Evolutionary conservation across 257 asterid genomes (phyloP), one percentile per base, ranked within the genome.

Genomic region (Nicotiana knightiana): DNA sequence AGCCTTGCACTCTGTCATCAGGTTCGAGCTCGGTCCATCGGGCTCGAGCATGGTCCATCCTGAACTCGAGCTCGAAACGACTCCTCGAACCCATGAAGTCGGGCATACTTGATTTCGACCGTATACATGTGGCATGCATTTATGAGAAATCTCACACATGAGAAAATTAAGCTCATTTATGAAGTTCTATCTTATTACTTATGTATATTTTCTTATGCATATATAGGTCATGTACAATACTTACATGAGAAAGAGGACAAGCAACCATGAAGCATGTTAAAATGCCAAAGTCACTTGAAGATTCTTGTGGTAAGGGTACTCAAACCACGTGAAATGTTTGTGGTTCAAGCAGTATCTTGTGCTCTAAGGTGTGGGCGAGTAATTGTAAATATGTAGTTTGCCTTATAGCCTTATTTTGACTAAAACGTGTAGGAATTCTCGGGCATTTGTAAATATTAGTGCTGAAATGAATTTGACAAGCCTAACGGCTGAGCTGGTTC

Each of bases 291-390:
- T 82, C 90, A 67, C 85, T 71, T 39, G 79, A 76, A 32, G 90
- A 91, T 26, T 82, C 82, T 54, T 67, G 81, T 77, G 85, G 83
- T 21, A 89, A 94, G 81, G 82, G 84, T 77, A 84, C 96, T 85
- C 88, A 88, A 51, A 85, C 89, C 30, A 80, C 82, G 26, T 94
- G 92, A 93, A 86, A 84, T 80, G 85, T 89, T 30, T 87, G 97
- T 86, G 91, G 87, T 62, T 92, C 94, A 46, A 98, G 98, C 82
- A 86, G 87, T 68, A 86, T 93, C 80, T 84, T 93, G 83, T 91
- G 89, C 67, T 87, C 95, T 3, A 89, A 91, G 86, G 94, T 96
- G 97, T 86, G 98, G 99, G 98, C 94, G 68, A 91, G 97, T 86
- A 71, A 46, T 18, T 18, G 26, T 65, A 24, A 46, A 46, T 68